Conservation (phyloP, 2,329 filamentous ascomycete genomes). For the Penicillium sp. region DNA sequence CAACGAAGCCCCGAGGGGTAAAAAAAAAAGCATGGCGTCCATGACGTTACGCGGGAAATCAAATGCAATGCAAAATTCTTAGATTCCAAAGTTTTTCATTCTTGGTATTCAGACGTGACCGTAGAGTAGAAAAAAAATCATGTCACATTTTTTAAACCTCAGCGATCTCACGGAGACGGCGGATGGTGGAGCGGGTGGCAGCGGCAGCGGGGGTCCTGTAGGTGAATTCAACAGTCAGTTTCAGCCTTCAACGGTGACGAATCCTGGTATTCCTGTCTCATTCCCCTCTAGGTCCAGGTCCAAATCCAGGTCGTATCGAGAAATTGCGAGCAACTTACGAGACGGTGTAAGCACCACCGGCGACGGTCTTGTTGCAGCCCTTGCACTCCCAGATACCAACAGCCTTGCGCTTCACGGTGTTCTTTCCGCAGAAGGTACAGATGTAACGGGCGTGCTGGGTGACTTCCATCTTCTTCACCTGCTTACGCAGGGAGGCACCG, state of each 20-base stretch:
- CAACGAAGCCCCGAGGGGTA: neutral
- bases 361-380: constrained; percentile 90
- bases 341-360: constrained; percentile 91
- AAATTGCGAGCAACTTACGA: constrained; percentile 69
- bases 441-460: constrained; percentile 96
- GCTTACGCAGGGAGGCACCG: constrained; percentile 99
- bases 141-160: constrained; percentile 63
- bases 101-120: constrained; percentile 40
- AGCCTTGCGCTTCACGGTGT: constrained; percentile 83
- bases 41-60: neutral
- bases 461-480: constrained; percentile 99
- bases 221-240: constrained; percentile 2
- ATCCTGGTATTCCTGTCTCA: neutral
- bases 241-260: neutral
- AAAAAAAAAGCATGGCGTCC: neutral
- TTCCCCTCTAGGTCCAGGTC: neutral
- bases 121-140: constrained; percentile 37
- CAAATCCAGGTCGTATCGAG: neutral
- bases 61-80: constrained; percentile 13
- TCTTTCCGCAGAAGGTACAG: constrained; percentile 99
- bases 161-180: constrained; percentile 94
- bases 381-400: constrained; percentile 98
- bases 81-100: constrained; percentile 38
- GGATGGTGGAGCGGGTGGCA: constrained; percentile 93
- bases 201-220: constrained; percentile 85